Base-by-base conservation (phyloP, 441 rosid genomes). In the Erysimum cheiri region DNA sequence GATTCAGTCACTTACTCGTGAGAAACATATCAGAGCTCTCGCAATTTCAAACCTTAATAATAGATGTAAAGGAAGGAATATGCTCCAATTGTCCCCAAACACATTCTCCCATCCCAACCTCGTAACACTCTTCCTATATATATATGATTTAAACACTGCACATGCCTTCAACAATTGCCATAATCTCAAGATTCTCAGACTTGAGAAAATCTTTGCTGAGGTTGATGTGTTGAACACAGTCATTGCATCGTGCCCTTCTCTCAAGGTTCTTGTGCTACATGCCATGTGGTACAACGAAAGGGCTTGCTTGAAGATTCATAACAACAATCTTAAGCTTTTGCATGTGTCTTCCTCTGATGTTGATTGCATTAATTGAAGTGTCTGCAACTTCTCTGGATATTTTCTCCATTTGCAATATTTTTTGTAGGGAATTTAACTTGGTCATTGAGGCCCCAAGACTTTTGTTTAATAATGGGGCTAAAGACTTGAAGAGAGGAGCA, bases 231-330 rank as follows among this genome's bases (percentile, higher is more conserved):
- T 71, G 47, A 71, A 71, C 69, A 14, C 5, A 6, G 8, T 71
- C 35, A 14, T 71, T 8, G 54, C 29, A 10, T 52, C 48, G 6
- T 71, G 75, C 19, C 22, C 69, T 4, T 71, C 55, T n/a, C 75
- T 71, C 26, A 26, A 22, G 6, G 46, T 31, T 8, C 8, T 61
- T 9, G 9, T 41, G 8, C 39, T 71, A 43, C 5, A 61, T 0
- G 35, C 54, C 35, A 22, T 3, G 6, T 53, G 43, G 39, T 4
- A 22, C 53, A 22, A 1, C 9, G 1, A 5, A 10, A n/a, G 0
- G 9, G 63, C 47, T 11, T 32, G 61, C 44, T 33, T 71, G 8
- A 41, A 32, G 62, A 62, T 61, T 35, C 9, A 43, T 13, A 41
- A 62, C 69, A 32, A 62, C 3, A 62, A 53, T 0, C 15, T 71